Base-by-base conservation (phyloP, 257 asterid genomes). In the Nyctanthes arbortristis region DNA sequence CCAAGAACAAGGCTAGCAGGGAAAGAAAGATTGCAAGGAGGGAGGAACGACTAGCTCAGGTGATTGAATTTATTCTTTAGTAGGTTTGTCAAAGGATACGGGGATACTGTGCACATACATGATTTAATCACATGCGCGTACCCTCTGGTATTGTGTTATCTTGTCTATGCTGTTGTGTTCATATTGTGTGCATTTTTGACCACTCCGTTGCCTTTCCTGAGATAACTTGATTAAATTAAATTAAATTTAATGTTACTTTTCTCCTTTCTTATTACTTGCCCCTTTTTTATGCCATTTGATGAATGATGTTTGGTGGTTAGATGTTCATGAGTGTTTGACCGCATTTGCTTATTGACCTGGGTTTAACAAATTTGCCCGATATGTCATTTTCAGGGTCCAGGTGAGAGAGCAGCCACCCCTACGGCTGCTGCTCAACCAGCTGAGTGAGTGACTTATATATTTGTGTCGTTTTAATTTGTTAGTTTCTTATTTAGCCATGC, bases 1-100 rank as follows among this genome's bases (percentile, higher is more conserved):
- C 98, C 0, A 93, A 88, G 90, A 93, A 88, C 81, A 93, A 93
- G 86, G 98, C 98, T 28, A 88, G 96, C 86, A 79, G 98, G 77
- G 98, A 93, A 72, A 87, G 98, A 7, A 93, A 88, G 84, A 16
- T 67, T 64, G 98, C 98, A 5, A 87, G 97, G 85, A 85, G 95
- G 73, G 98, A 93, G 73, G 98, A 88, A 69, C 74, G 98, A 0
- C 80, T 90, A 18, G 96, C 98, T 30, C 90, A 88, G 96, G 98
- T 90, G 8, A 22, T 14, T 31, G 3, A 24, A 9, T 5, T 47
- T 14, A 9, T 34, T 7, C 13, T 39, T 39, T 36, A 4, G 12
- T 39, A 13, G 49, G 0, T 14, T 40, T 25, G 20, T 58, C 76
- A 80, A 82, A 77, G 80, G 77, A 69, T 82, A 82, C 2, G 79